Base-by-base conservation (phyloP, 83 land plant genomes). In the Thuja plicata region DNA sequence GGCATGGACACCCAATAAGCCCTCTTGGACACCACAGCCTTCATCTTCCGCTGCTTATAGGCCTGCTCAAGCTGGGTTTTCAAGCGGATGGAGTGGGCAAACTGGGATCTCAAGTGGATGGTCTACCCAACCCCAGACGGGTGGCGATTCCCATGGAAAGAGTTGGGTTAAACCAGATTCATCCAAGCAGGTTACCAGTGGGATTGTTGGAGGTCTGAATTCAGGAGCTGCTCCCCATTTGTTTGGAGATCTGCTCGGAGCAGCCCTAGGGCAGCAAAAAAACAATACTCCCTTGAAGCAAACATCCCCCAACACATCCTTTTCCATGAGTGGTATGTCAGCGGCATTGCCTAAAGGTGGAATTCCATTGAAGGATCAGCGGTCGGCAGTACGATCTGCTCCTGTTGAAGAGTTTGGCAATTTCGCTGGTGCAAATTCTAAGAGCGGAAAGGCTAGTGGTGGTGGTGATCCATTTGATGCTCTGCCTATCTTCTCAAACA, bases 81-180 rank as follows among this genome's bases (percentile, higher is more conserved):
- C 70, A 24, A 62, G n/a, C 24, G 76, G 50, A 37, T 32, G 88
- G 81, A 87, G 27, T 19, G 88, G 88, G 6, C 41, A 86, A 87
- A 38, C 76, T 37, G 77, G 77, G 88, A 16, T 62, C n/a, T 60
- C 86, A 60, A 73, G 54, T n/a, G 86, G 71, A 52, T 78, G 89
- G 79, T 34, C 66, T 60, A 50, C 90, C 40, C 79, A 86, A 55
- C 27, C 90, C 9, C 55, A 78, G 37, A 96, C 94, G 97, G 97
- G 91, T 5, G 97, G 97, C 12, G 97, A 95, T 77, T 94, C 95
- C 48, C 88, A 88, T 32, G 98, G 98, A 48, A 95, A 93, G 92
- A 95, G 94, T 89, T 97, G 98, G 98, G 88, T 66, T 37, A 87
- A 94, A 17, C 8, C 91, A 19, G 88, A 88, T 11, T 66, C 91